These are phyloP conservation scores for Sechiopsis laciniata DNA, from an alignment of 306 rosid genomes.

Conservation along the genomic window DNA sequence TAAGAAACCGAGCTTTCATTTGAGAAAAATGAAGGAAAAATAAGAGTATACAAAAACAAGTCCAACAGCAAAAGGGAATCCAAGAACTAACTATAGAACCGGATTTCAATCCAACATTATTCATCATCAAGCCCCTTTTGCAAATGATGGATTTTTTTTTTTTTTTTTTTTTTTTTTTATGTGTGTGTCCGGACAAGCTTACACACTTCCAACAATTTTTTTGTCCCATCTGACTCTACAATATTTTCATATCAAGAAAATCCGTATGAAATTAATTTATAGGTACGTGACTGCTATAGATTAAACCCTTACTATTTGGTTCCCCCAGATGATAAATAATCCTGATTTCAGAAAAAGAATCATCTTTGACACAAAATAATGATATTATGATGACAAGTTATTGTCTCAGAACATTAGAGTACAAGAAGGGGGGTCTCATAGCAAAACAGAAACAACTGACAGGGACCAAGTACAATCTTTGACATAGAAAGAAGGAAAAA, in stretches of 20 bases:
- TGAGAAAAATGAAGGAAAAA: background rate
- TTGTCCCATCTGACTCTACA: no score
- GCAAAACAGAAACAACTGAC: background rate
- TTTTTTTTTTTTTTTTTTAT: no score
- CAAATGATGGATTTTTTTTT: no score
- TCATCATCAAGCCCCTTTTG: no score
- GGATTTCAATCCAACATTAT: no score
- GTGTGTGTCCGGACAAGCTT: no score
- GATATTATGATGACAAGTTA: background rate
- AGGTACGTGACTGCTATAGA: no score
- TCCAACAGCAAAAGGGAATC: background rate
- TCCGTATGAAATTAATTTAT: no score
- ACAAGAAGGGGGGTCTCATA: background rate
- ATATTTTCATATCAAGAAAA: no score
- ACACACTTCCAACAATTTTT: no score
- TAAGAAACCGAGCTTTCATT: background rate
- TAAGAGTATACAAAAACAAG: background rate
- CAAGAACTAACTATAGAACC: background rate
- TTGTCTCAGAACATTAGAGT: background rate
- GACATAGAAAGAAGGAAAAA: background rate
- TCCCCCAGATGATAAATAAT: no score
- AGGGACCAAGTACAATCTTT: background rate
- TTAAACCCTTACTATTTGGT: no score
- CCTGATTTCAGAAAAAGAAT: background rate
- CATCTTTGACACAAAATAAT: background rate